Base-by-base conservation (phyloP, 192 early-diverging fungal species). In the Linderina pennispora region DNA sequence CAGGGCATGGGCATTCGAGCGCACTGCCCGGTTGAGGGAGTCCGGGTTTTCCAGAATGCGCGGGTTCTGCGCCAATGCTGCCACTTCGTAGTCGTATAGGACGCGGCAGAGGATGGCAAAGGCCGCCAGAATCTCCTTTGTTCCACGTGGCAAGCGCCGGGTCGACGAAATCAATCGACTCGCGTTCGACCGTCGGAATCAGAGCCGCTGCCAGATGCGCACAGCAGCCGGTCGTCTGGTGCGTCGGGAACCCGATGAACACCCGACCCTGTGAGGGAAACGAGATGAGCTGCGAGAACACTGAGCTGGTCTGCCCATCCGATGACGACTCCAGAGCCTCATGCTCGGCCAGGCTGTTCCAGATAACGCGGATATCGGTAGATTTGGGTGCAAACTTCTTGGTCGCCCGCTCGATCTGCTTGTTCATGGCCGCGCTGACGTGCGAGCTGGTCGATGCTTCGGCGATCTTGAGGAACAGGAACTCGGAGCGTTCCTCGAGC, bases 161-260 rank as follows among this genome's bases (percentile, higher is more conserved):
- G 61, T 93, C 90, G 4, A 88, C 88, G 76, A 95, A 92, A 42
- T 95, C 92, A 22, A 95, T 79, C 10, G 73, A 78, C 56, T 95
- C 92, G 36, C 92, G 80, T 45, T 95, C 90, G 3, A 94, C 92
- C 5, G 92, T 95, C 0, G 90, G 92, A 47, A 94, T 94, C 20
- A 94, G 75, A 28, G 88, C 80, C 8, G 81, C 87, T 8, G 86
- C 85, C 23, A 93, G 54, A 42, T 90, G 89, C 20, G 80, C 77
- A 17, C 75, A 76, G 52, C 81, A 87, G 15, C 92, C 90, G 1
- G 90, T 92, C 0, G 92, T 95, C 53, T 95, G 92, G 41, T 88
- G 83, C 3, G 92, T 95, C 0, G 88, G 89, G 46, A 93, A 88
- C 0, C 92, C 90, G 37, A 95, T 95, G 51, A 91, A 91, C 9